Conservation (phyloP, 2,329 filamentous ascomycete species). For the Verticillium longisporum region DNA sequence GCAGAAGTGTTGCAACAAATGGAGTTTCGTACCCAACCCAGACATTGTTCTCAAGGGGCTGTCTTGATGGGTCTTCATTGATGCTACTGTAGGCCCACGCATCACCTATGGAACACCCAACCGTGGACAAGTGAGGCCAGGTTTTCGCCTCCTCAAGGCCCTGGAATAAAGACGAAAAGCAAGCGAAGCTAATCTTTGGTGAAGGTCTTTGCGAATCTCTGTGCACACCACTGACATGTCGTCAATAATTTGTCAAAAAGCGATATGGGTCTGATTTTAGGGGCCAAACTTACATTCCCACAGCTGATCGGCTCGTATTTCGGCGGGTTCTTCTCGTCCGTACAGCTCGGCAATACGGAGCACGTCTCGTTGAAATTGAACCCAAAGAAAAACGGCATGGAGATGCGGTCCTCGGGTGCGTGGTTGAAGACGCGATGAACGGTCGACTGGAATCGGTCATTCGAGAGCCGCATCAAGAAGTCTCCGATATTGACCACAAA, state of each 20-base stretch:
- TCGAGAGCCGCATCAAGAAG: slow-evolving; percentile 16
- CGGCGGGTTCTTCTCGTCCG: slow-evolving; percentile 34
- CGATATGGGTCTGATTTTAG: background rate
- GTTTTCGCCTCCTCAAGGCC: no score
- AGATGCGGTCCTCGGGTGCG: slow-evolving; percentile 31
- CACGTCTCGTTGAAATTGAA: slow-evolving; percentile 46
- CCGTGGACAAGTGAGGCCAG: no score
- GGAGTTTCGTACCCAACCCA: no score
- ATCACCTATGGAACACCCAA: no score
- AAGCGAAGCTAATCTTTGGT: background rate
- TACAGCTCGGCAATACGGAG: slow-evolving; percentile 39
- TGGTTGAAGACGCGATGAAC: slow-evolving; percentile 42
- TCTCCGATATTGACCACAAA: slow-evolving; percentile 20
- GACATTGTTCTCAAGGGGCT: no score
- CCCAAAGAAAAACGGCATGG: slow-evolving; percentile 31
- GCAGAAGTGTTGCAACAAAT: no score
- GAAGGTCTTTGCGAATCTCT: slow-evolving; percentile 19
- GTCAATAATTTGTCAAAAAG: no score
- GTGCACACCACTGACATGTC: slow-evolving; percentile 23
- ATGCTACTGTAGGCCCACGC: no score
- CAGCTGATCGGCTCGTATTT: slow-evolving; percentile 46
- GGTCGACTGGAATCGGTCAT: slow-evolving; percentile 22
- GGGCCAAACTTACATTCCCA: slow-evolving; percentile 24
- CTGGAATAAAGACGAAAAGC: no score
- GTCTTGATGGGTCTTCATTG: no score